Evolutionary conservation across 306 rosid genomes (phyloP), one percentile per base, ranked within the genome.

Genomic region (Fragaria iinumae): DNA sequence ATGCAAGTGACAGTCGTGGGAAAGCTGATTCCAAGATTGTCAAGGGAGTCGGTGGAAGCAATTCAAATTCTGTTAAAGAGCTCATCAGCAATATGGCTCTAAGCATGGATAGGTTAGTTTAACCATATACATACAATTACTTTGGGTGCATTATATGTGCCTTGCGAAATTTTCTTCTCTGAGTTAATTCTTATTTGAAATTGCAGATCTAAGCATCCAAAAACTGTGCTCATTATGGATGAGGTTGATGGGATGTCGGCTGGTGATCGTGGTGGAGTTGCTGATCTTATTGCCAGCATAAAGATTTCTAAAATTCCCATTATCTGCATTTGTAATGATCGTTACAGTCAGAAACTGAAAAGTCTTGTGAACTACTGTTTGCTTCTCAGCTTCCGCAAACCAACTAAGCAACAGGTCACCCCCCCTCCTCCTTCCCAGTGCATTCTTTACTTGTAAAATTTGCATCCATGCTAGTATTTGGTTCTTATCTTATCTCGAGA

Each of bases 211-310:
- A 89, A 87, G 84, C 89, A 41, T 66, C 79, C 87, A 50, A 92
- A 89, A 88, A 83, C 93, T 71, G 99, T 95, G 79, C 93, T 95
- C 71, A 90, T 95, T 80, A 95, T 95, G 99, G 99, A 95, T 55
- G 99, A 95, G 79, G 99, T 95, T 76, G 97, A 95, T 84, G 99
- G 99, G 84, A 92, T 95, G 99, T 95, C 99, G 76, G 99, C 99
- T 82, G 99, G 99, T 82, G 99, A 95, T 84, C 84, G 99, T 84
- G 98, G 99, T 77, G 99, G 99, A 73, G 74, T 95, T 80, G 92
- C 99, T 82, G 97, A 92, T 86, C 96, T 95, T 72, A 92, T 95
- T 86, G 90, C 92, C 29, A 90, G 91, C 86, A 95, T 95, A 83
- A 95, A 95, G 83, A 92, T 78, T 56, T 92, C 97, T 39, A 92